Conservation (phyloP, 805 yeast species). For the Starmerella bacillaris region DNA sequence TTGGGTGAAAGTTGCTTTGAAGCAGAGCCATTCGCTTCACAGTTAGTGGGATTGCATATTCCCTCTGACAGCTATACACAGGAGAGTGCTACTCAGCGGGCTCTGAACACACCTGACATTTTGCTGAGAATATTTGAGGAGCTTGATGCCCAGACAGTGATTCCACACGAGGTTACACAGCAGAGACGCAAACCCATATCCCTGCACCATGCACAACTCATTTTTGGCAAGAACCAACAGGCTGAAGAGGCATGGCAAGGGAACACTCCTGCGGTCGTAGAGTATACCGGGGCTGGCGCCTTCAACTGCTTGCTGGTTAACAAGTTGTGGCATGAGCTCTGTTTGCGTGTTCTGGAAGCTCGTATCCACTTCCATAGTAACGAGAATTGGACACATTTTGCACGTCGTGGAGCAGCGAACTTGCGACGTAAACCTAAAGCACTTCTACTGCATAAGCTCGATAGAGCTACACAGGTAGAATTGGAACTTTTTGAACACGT, state of each 20-base stretch:
- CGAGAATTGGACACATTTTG: conserved; percentile 29
- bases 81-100: conserved; percentile 23
- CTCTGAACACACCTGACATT: conserved; percentile 65
- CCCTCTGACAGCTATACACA: background rate
- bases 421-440: conserved; percentile 21
- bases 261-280: conserved; percentile 7
- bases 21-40: too few relatives aligned
- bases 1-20: too few relatives aligned
- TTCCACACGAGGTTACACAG: conserved; percentile 48
- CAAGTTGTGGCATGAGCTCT: conserved; percentile 41
- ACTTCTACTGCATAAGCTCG: conserved; percentile 50
- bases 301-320: conserved; percentile 53
- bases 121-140: conserved; percentile 39
- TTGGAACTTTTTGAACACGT: conserved; percentile 31
- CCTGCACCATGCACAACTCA: conserved; percentile 46
- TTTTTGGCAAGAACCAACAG: conserved; percentile 39
- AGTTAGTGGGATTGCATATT: too few relatives aligned
- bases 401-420: conserved; percentile 15
- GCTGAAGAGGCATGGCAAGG: conserved; percentile 29
- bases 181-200: conserved; percentile 52
- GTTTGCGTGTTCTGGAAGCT: conserved; percentile 37
- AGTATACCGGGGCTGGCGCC: conserved; percentile 23
- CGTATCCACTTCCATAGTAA: conserved; percentile 38
- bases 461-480: conserved; percentile 35
- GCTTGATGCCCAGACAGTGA: conserved; percentile 37